Evolutionary conservation across 148 eudicot genomes (phyloP).

Genomic region (Cornus kousa): DNA sequence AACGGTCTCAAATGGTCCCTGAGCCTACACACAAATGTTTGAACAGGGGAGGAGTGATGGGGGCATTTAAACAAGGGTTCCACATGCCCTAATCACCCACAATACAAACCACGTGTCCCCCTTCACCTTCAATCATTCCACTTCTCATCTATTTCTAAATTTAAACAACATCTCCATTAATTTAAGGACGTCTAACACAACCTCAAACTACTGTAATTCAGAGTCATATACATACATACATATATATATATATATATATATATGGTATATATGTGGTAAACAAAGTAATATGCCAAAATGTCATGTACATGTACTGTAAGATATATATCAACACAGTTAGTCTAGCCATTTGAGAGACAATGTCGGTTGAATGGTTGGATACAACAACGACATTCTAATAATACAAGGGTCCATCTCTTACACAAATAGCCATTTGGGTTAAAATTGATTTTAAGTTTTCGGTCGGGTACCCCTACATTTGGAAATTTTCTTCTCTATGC

Average conservation of each 20-base stretch:
- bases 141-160: neutral
- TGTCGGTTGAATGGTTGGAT: neutral
- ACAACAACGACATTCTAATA: slow-evolving; percentile 8
- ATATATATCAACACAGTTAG: too few species aligned
- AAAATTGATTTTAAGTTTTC: too few species aligned
- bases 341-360: neutral
- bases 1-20: slow-evolving; percentile 19
- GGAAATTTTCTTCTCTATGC: neutral
- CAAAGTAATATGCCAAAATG: neutral
- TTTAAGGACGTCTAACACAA: neutral
- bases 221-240: too few species aligned
- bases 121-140: slow-evolving; percentile 3
- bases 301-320: neutral
- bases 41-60: slow-evolving; percentile 10
- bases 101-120: slow-evolving; percentile 42
- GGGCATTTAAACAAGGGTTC: slow-evolving; percentile 22
- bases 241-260: too few species aligned
- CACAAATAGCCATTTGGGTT: neutral
- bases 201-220: too few species aligned
- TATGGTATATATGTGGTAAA: too few species aligned
- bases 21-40: neutral
- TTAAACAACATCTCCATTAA: neutral
- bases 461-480: neutral
- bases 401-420: slow-evolving; percentile 12
- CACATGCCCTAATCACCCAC: slow-evolving; percentile 44